Evolutionary conservation across 2,329 filamentous ascomycete species (phyloP), one percentile per base, ranked within the genome.

Genomic region (Neopestalotiopsis clavispora): DNA sequence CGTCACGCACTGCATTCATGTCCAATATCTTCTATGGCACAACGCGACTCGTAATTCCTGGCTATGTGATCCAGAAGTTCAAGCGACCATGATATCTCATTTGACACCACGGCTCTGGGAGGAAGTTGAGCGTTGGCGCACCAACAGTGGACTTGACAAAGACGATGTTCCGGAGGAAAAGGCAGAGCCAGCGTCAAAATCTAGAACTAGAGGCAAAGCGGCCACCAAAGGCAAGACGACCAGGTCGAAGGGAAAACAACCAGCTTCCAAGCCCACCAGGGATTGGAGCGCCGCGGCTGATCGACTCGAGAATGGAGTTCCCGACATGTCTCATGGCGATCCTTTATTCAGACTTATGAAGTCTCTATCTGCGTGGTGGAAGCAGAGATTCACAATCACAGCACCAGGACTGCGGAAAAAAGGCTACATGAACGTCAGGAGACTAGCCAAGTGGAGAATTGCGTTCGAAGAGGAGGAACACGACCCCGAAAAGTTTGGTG

Each of bases 21-120:
- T 98, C 1, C 91, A 97, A 77, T 89, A 90, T 66, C 83, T 99
- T 17, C 86, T 99, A 69, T 98, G 92, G 86, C 95, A 98, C 78
- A 98, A 98, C 76, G 89, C 93, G 0, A 81, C 96, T 14, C 89
- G 93, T 57, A 98, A 98, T 78, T 85, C 89, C 0, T 98, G 95
- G 91, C 82, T 94, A 23, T 93, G 93, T 73, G 93, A 98, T 74
- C 79, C 86, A 3, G 88, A 92, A 71, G 85, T 97, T 0, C 93
- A 96, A 71, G 89, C 90, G 12, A 92, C 90, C 17, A 84, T 98
- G 77, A 85, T 96, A 4, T 89, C 90, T n/a, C 91, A 94, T 68
- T 75, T 97, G 6, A 87, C 92, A 0, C 84, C 88, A 0, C 87
- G 87, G 5, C 83, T 95, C 4, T 91, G 89, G 81, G 89, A 90